Conservation (phyloP, 2,329 filamentous ascomycete genomes). For the Achaetomium macrosporum region DNA sequence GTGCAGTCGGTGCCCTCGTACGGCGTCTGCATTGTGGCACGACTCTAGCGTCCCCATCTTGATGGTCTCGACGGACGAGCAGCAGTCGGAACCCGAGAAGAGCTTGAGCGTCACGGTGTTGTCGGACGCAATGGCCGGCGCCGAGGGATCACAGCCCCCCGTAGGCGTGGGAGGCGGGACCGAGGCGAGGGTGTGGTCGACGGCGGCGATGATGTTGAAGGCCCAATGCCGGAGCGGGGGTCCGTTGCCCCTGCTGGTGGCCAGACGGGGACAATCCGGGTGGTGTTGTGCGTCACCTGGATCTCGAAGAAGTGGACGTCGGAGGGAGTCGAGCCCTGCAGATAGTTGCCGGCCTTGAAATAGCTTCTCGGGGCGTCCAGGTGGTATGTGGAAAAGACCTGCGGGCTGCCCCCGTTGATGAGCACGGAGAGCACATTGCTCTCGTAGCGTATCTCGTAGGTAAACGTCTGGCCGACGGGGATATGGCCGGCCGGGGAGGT, state of each 20-base stretch:
- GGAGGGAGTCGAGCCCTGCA: conserved; percentile 1
- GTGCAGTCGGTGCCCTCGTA: not conserved
- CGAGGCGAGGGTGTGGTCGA: not conserved
- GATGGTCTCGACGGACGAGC: not conserved
- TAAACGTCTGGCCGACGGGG: not conserved
- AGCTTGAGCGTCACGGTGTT: not conserved
- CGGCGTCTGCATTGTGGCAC: not conserved
- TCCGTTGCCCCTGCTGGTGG: not conserved
- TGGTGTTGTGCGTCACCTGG: not conserved
- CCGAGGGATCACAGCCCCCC: not conserved
- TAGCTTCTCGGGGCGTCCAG: not conserved
- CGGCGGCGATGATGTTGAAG: not conserved
- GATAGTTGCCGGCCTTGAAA: conserved; percentile 8
- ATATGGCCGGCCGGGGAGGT: not conserved
- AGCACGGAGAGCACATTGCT: not conserved
- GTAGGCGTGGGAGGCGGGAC: not conserved
- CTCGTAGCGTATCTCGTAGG: conserved; percentile 8
- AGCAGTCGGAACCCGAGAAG: not conserved
- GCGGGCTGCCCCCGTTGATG: conserved; percentile 2
- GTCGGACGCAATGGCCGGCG: not conserved
- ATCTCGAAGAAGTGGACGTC: conserved; percentile 4
- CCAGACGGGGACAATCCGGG: not conserved
- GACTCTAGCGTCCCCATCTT: not conserved
- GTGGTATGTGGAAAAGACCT: not conserved
- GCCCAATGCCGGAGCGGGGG: not conserved